phyloP scores from a whole-genome alignment of 2,329 filamentous ascomycete species.

The Fusarium sp. region DNA sequence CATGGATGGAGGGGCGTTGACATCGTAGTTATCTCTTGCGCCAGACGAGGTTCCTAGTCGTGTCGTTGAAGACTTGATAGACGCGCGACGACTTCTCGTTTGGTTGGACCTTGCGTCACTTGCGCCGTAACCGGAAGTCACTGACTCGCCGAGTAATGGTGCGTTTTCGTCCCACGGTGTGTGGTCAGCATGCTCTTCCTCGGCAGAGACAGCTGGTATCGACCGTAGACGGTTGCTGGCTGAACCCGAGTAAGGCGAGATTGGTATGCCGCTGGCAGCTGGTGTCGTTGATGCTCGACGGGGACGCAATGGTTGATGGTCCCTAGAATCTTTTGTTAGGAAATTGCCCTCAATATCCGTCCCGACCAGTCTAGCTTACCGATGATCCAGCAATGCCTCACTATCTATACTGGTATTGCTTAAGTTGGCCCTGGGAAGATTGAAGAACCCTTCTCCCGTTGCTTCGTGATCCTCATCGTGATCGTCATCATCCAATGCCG shows the following conservation, averaged over 20 bases:
- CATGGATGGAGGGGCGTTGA: conserved; percentile 76
- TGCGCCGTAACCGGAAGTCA: conserved; percentile 54
- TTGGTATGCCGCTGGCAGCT: conserved; percentile 45
- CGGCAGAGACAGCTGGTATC: conserved; percentile 50
- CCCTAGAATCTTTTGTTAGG: conserved; percentile 48
- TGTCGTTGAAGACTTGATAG: conserved; percentile 61
- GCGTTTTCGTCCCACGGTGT: conserved; percentile 59
- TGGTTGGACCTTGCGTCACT: conserved; percentile 49
- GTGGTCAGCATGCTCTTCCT: conserved; percentile 60
- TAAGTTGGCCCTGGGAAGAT: conserved; percentile 63
- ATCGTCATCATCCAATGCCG: conserved; percentile 67
- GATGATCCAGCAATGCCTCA: conserved; percentile 86
- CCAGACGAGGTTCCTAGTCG: conserved; percentile 48
- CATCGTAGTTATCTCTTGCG: conserved; percentile 62
- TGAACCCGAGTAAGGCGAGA: conserved; percentile 44
- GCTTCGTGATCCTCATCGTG: conserved; percentile 50
- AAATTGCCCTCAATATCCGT: background rate
- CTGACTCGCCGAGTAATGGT: conserved; percentile 61
- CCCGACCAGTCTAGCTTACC: conserved; percentile 57
- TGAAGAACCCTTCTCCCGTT: conserved; percentile 58
- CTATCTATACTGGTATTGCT: conserved; percentile 92
- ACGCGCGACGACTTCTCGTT: conserved; percentile 56
- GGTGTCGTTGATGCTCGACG: conserved; percentile 66
- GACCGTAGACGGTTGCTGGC: conserved; percentile 49
- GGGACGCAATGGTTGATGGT: conserved; percentile 69